A percentile compares a stretch with the other conserved stretches of the same genome.
phyloP scores from a whole-genome alignment of 129 eudicot genomes.

The Erigeron canadensis region DNA sequence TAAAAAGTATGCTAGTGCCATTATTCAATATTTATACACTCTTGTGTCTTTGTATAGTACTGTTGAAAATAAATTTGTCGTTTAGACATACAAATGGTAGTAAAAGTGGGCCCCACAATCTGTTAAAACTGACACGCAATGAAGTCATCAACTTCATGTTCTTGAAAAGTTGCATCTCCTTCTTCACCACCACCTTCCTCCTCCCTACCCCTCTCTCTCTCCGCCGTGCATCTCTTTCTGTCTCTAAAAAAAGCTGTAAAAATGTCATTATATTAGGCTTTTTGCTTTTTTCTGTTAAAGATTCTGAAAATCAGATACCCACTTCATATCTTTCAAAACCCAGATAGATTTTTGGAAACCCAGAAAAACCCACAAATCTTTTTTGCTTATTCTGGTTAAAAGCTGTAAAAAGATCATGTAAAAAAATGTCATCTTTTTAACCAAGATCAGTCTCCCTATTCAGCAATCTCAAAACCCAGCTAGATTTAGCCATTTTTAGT shows the following conservation, averaged over 20 bases:
- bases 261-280: neutral
- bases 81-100: constrained; percentile 3
- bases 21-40: constrained; percentile 3
- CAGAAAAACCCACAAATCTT: neutral
- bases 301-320: neutral
- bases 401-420: neutral
- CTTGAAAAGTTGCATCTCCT: constrained; percentile 24
- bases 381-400: neutral
- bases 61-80: constrained; percentile 27
- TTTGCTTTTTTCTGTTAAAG: neutral
- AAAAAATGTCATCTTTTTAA: neutral
- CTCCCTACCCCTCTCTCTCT: constrained; percentile 2
- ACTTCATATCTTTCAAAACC: neutral
- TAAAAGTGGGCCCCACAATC: constrained; percentile 21
- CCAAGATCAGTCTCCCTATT: neutral
- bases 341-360: constrained; percentile 3
- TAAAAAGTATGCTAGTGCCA: constrained; percentile 20
- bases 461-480: neutral
- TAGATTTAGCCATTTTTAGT: neutral
- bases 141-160: constrained; percentile 37
- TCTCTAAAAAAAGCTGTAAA: constrained; percentile 7
- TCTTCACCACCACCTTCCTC: constrained; percentile 25
- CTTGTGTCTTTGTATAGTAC: neutral
- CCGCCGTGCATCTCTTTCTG: constrained; percentile 19
- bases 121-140: constrained; percentile 31